These are phyloP conservation scores for Aspergillus avenaceus DNA, from an alignment of 495 filamentous ascomycete genomes.

Conservation along the genomic window DNA sequence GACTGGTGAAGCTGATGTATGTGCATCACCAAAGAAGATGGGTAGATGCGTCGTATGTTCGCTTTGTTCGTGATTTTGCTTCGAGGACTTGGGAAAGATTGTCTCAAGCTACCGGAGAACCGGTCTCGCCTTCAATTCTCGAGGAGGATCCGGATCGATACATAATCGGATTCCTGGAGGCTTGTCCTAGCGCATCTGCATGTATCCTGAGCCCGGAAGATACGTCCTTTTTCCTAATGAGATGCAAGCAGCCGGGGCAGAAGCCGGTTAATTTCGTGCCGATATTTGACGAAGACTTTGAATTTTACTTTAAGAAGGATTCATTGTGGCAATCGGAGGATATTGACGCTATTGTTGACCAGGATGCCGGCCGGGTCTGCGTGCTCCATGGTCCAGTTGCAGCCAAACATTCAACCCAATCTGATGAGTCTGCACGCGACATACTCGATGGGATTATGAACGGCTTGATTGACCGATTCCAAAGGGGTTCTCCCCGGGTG, in stretches of 20 bases:
- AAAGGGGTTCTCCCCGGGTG: too few species aligned
- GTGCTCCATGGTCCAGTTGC: slow-evolving; percentile 39
- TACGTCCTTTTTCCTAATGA: slow-evolving; percentile 23
- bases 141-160: slow-evolving; percentile 10
- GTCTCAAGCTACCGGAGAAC: not conserved
- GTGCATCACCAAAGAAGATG: slow-evolving; percentile 28
- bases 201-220: slow-evolving; percentile 29
- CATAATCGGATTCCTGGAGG: slow-evolving; percentile 10
- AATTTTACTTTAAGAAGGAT: slow-evolving; percentile 43
- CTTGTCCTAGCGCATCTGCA: too few species aligned
- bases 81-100: not conserved
- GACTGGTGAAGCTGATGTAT: slow-evolving; percentile 33
- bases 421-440: slow-evolving; percentile 25
- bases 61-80: not conserved
- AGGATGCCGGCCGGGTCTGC: slow-evolving; percentile 32
- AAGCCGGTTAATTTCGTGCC: slow-evolving; percentile 40
- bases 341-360: slow-evolving; percentile 31
- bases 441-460: slow-evolving; percentile 27
- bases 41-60: slow-evolving; percentile 26
- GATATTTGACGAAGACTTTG: slow-evolving; percentile 34
- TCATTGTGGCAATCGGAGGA: slow-evolving; percentile 42
- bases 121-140: not conserved
- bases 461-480: slow-evolving; percentile 12
- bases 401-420: slow-evolving; percentile 21
- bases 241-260: slow-evolving; percentile 21